phyloP scores from a whole-genome alignment of 768 basidiomycete genomes.

The Hydnomerulius pinastri region DNA sequence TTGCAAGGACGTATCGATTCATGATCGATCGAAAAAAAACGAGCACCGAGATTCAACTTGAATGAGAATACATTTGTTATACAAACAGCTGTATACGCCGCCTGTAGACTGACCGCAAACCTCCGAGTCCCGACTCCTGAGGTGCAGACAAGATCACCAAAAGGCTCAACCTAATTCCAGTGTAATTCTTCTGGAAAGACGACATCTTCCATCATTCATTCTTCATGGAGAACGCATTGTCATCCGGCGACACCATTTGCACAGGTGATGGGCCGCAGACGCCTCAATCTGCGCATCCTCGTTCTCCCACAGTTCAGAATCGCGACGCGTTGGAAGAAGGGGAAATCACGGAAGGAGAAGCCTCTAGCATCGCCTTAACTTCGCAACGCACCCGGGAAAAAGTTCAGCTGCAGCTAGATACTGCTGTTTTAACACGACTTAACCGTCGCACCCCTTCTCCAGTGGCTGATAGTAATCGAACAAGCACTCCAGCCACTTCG shows the following conservation, averaged over 20 bases:
- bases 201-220: too few relatives aligned
- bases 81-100: too few relatives aligned
- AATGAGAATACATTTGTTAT: too few relatives aligned
- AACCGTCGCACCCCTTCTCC: neutral
- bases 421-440: neutral
- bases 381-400: neutral
- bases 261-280: neutral
- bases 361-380: neutral
- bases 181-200: too few relatives aligned
- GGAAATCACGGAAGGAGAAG: constrained; percentile 20
- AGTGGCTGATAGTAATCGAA: neutral
- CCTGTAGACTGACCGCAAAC: too few relatives aligned
- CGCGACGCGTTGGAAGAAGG: constrained; percentile 20
- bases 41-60: too few relatives aligned
- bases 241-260: neutral
- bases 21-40: too few relatives aligned
- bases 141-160: too few relatives aligned
- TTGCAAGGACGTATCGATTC: too few relatives aligned
- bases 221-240: neutral
- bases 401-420: neutral
- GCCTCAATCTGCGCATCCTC: neutral
- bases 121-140: too few relatives aligned
- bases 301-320: neutral
- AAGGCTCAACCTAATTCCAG: too few relatives aligned
- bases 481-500: neutral